Evolutionary conservation across 257 asterid genomes (phyloP), one percentile per base, ranked within the genome.

Genomic region (Nicotiana noctiflora): DNA sequence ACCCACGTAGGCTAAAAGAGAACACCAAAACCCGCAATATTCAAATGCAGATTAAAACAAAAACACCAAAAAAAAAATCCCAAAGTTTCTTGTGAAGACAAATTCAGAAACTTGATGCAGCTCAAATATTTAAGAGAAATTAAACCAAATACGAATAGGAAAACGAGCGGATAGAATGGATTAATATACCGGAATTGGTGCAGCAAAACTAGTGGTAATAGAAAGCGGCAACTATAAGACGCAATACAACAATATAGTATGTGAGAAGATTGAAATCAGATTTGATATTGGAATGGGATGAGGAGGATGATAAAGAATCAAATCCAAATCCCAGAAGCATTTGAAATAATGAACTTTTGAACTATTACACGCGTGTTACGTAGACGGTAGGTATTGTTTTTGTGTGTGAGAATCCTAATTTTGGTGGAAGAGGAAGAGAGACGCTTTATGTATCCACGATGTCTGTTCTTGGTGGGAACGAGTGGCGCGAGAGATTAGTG

Each of bases 401-500:
- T 67, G 80, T 0, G 18, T 44, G 53, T 59, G 59, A 23, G 5
- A 61, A 81, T 77, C 74, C 70, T 59, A 11, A 53, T 53, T 76
- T 62, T 55, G 66, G 27, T 67, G 80, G 83, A 61, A 17, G 74
- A 56, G 61, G 32, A 68, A 32, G 55, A 12, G 19, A 52, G 18
- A 52, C n/a, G 57, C 21, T 56, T 56, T 18, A n/a, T 7, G 25
- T n/a, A 57, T 18, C 13, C n/a, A n/a, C 9, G 8, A 77, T 74
- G 79, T 61, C 32, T 51, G 18, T 31, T 31, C 76, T 78, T 61
- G 56, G 86, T 55, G 76, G 81, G 68, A 72, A 80, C 68, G 15
- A 31, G 81, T 74, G 81, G 83, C 83, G 86, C 63, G 72, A 83
- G 80, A 68, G 55, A 40, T 40, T 40, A 40, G 12, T 40, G 49